phyloP scores from a whole-genome alignment of 2,329 filamentous ascomycete species.

The Tolypocladium inflatum region DNA sequence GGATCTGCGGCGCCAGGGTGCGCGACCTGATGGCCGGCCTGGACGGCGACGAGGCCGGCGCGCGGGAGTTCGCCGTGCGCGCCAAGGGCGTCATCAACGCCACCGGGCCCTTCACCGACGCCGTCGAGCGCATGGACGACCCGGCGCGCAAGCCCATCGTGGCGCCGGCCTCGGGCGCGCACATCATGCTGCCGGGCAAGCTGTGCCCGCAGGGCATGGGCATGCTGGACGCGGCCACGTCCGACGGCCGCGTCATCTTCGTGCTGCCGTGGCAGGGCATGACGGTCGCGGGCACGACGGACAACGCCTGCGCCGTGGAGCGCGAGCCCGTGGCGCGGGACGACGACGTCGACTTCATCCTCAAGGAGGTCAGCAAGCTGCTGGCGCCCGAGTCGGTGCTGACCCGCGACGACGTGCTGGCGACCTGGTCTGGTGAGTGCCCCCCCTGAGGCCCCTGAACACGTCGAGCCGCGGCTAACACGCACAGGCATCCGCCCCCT shows the following conservation, averaged over 20 bases:
- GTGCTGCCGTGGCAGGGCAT: constrained; percentile 82
- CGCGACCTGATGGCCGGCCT: constrained; percentile 51
- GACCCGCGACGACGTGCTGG: constrained; percentile 64
- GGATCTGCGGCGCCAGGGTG: constrained; percentile 55
- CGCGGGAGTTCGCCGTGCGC: constrained; percentile 56
- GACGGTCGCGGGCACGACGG: constrained; percentile 77
- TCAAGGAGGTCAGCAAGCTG: constrained; percentile 69
- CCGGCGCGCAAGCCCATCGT: constrained; percentile 60
- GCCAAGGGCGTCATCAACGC: constrained; percentile 79
- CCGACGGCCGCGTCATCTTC: constrained; percentile 81
- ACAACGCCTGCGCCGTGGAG: constrained; percentile 60
- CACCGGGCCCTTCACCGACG: constrained; percentile 73
- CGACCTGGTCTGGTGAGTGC: constrained; percentile 64
- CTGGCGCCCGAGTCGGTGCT: constrained; percentile 67
- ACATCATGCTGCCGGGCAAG: constrained; percentile 71
- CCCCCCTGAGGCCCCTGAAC: neutral
- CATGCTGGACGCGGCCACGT: constrained; percentile 71
- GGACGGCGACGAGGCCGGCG: constrained; percentile 39
- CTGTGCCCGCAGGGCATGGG: constrained; percentile 75
- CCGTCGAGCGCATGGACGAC: constrained; percentile 74
- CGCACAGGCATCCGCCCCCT: constrained; percentile 57
- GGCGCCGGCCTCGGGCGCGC: constrained; percentile 72
- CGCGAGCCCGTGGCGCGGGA: constrained; percentile 63
- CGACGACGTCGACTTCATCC: constrained; percentile 73
- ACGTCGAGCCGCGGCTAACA: neutral